Evolutionary conservation across 805 yeast species (phyloP), one percentile per base, ranked within the genome.

Genomic region (Kodamaea lidongshanica): DNA sequence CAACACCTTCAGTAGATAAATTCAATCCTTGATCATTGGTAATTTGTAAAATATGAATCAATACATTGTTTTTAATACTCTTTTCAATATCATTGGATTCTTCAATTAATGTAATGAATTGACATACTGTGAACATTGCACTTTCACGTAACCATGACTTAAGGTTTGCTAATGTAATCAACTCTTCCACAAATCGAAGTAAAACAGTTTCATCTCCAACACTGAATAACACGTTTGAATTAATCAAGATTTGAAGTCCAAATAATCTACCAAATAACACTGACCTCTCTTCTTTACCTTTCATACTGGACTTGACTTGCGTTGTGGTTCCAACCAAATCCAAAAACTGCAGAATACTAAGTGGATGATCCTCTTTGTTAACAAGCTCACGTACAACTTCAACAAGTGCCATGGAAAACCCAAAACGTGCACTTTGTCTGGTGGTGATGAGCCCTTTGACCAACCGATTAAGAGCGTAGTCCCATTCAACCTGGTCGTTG

Each of bases 91-190:
- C 12, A 4, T 32, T 28, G 10, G 15, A 7, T 16, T 14, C 14
- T 13, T 30, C 31, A 19, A 42, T n/a, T 12, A 19, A 13, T 12
- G 25, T 21, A 6, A 62, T 36, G 27, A 80, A 65, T 30, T 72
- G 77, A 42, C 70, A 74, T 27, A 88, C 60, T 1, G 94, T 81
- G 46, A 67, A 83, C 44, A 83, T 65, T 23, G 85, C 67, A 3
- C 94, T 75, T 54, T 89, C 96, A 37, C 94, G 65, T 23, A 88
- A 70, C 96, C 96, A 88, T 1, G 83, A 72, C 51, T 88, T 89
- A 19, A 60, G 41, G 9, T 61, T 52, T 0, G 94, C 70, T 33
- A 88, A 60, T 14, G 71, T 74, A 4, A 84, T 50, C 20, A 82
- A 44, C 17, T 61, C 50, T 4, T 62, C 56, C 16, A 74, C 52